A percentile compares a stretch with the other conserved stretches of the same genome.
Evolutionary conservation across 2,329 filamentous ascomycete species (phyloP).

Genomic region (Eutypa lata): DNA sequence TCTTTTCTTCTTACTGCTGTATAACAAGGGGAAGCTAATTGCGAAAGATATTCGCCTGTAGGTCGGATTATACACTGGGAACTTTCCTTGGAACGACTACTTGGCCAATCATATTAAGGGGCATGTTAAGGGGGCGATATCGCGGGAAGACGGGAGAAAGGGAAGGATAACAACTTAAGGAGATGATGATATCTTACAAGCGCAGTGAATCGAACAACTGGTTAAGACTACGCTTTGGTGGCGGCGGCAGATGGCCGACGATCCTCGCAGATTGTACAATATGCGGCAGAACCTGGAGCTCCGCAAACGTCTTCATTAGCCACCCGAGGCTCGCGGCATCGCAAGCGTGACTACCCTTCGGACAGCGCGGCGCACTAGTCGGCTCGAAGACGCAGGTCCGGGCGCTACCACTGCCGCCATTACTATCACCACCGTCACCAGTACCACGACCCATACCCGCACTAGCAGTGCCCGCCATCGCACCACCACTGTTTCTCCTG

Average conservation of each 20-base stretch:
- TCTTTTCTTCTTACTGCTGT: too few relatives aligned
- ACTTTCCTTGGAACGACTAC: too few relatives aligned
- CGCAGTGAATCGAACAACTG: slow-evolving; percentile 43
- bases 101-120: too few relatives aligned
- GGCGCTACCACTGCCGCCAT: slow-evolving; percentile 11
- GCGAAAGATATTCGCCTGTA: too few relatives aligned
- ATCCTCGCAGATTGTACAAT: slow-evolving; percentile 33
- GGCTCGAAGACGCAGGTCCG: slow-evolving; percentile 24
- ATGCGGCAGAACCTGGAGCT: slow-evolving; percentile 41
- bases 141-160: too few relatives aligned
- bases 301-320: slow-evolving; percentile 49
- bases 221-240: slow-evolving; percentile 38
- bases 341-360: slow-evolving; percentile 46
- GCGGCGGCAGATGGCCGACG: slow-evolving; percentile 13
- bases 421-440: not conserved
- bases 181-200: slow-evolving; percentile 4
- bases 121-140: too few relatives aligned
- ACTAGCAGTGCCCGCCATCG: too few relatives aligned
- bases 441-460: too few relatives aligned
- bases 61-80: too few relatives aligned
- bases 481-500: too few relatives aligned
- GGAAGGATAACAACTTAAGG: not conserved
- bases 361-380: slow-evolving; percentile 43
- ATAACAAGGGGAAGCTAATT: too few relatives aligned
- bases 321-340: slow-evolving; percentile 53